Conservation (phyloP, 768 basidiomycete species). For the Boletus pseudo-olivaceus region DNA sequence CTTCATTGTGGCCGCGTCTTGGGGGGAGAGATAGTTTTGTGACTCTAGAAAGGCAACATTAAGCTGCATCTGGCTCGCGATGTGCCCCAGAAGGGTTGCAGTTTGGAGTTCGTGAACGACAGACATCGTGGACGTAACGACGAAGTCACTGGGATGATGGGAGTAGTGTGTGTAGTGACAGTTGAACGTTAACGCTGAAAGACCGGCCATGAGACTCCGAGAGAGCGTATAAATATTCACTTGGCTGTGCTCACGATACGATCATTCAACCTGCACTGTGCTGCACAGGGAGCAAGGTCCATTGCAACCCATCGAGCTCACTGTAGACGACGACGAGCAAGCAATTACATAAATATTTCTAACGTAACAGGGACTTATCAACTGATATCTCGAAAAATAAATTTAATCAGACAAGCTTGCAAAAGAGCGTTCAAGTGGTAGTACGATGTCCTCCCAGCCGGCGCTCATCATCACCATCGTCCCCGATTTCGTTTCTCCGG, state of each 20-base stretch:
- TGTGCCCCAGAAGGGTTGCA: conserved; percentile 54
- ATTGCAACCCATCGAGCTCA: neutral
- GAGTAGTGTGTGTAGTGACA: neutral
- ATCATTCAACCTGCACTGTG: too few species aligned
- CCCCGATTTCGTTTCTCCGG: conserved; percentile 49
- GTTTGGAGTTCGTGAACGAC: conserved; percentile 23
- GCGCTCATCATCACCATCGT: conserved; percentile 36
- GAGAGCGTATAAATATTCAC: conserved; percentile 10
- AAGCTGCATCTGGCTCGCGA: conserved; percentile 53
- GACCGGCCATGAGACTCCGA: neutral
- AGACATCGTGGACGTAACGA: conserved; percentile 15
- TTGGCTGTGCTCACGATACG: conserved; percentile 11
- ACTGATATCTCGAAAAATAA: neutral
- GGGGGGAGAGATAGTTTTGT: conserved; percentile 49
- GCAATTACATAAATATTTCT: neutral
- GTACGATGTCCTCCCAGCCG: conserved; percentile 13
- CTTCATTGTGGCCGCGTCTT: conserved; percentile 41
- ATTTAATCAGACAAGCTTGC: neutral
- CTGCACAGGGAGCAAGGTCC: neutral
- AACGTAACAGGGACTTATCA: neutral
- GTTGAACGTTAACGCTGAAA: too few species aligned
- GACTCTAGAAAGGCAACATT: conserved; percentile 56
- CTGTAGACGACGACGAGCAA: neutral
- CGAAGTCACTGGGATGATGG: neutral
- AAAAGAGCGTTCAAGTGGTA: neutral